Evolutionary conservation across 1,139 yeast genomes (phyloP).

Genomic region (Lodderomyces parapsilosis): DNA sequence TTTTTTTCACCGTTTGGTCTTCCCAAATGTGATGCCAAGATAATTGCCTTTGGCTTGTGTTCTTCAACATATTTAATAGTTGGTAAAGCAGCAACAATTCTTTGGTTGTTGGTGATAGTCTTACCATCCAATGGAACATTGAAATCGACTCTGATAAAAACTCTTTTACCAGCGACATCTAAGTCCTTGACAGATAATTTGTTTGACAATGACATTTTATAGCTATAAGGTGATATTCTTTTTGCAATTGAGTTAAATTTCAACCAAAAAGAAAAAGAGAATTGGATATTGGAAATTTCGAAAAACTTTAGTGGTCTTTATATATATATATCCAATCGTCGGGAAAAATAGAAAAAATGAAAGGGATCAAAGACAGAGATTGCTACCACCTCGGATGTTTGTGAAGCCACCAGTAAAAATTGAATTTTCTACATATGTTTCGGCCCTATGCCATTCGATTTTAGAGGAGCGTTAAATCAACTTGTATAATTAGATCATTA

Average conservation of each 20-base stretch:
- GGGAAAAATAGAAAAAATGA: too few relatives aligned
- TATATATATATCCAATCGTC: too few relatives aligned
- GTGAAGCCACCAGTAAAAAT: not conserved
- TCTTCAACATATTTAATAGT: conserved; percentile 91
- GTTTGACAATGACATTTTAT: conserved; percentile 79
- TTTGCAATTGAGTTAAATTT: conserved; percentile 10
- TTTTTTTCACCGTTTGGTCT: conserved; percentile 92
- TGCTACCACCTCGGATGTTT: not conserved
- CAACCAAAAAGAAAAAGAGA: conserved; percentile 3
- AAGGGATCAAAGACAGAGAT: not conserved
- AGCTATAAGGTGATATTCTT: not conserved
- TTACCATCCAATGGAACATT: conserved; percentile 96
- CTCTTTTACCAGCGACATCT: conserved; percentile 82
- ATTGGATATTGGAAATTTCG: conserved; percentile 2
- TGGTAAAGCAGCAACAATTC: conserved; percentile 97
- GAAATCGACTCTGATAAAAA: conserved; percentile 95
- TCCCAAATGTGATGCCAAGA: conserved; percentile 94
- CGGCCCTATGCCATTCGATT: not conserved
- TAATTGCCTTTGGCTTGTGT: conserved; percentile 82
- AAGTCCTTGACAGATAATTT: conserved; percentile 91
- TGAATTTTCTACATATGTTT: too few relatives aligned
- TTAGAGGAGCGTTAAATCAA: not conserved
- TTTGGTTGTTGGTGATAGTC: conserved; percentile 96
- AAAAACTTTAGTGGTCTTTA: not conserved
- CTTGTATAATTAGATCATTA: not conserved